These are phyloP conservation scores for Jacaranda mimosifolia DNA, from an alignment of 257 asterid species.

Conservation along the genomic window DNA sequence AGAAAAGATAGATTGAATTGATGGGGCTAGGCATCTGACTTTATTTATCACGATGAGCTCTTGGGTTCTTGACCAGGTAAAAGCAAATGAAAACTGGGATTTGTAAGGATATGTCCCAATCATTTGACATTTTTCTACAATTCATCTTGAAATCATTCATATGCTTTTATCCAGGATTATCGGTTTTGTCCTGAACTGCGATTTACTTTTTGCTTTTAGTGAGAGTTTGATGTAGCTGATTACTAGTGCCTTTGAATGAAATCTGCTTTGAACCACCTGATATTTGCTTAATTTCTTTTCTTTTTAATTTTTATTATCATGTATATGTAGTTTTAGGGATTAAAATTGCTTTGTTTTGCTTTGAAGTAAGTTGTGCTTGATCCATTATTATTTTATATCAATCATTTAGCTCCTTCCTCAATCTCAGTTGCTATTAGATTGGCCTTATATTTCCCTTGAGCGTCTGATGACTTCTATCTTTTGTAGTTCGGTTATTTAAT, in stretches of 20 bases:
- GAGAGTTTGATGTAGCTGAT: neutral
- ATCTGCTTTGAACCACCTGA: neutral
- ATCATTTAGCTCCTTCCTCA: neutral
- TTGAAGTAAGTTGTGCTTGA: neutral
- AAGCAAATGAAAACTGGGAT: neutral
- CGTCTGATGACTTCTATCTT: neutral
- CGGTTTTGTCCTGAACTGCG: neutral
- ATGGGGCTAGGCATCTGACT: neutral
- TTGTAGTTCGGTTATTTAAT: slow-evolving; percentile 8
- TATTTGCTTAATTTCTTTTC: neutral
- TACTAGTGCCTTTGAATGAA: neutral
- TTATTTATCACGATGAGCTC: neutral
- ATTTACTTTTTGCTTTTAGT: neutral
- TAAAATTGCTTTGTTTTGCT: slow-evolving; percentile 4
- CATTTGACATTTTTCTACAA: neutral
- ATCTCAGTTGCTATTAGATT: neutral
- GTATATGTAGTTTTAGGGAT: neutral
- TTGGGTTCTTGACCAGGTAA: neutral
- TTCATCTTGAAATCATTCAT: neutral
- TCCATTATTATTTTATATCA: neutral
- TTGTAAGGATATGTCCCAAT: neutral
- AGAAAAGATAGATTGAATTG: neutral
- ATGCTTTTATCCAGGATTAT: neutral
- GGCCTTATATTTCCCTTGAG: neutral
- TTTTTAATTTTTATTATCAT: slow-evolving; percentile 5